Base-by-base conservation (phyloP, 768 basidiomycete genomes). In the Mycena albidolilacea region DNA sequence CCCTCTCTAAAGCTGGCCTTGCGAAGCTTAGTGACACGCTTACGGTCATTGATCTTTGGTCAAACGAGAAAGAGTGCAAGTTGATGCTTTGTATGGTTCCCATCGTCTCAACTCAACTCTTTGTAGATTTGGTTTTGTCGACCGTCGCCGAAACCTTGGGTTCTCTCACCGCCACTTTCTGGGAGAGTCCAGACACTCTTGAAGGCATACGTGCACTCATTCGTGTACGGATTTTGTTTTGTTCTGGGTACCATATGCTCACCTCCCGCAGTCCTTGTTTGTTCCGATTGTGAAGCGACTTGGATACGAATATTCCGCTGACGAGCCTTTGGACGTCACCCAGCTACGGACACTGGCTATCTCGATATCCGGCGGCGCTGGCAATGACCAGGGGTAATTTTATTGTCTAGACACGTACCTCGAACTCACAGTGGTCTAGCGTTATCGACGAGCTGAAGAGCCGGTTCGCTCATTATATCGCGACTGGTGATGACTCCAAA, bases 1-100 rank as follows among this genome's bases (percentile, higher is more conserved):
- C 92, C 0, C 88, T 98, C 39, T 89, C 95, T 61, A 90, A 92
- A 78, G 93, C 96, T 21, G 97, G 97, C 4, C 89, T 94, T 77
- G 85, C 91, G 60, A 87, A 91, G 70, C 87, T 95, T 43, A 95
- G 95, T 77, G 92, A 91, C 72, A 90, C 92, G 1, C 86, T 99
- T 76, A 90, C 89, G 30, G 85, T 98, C 57, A 85, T 96, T 57
- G 85, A 92, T 62, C 86, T 88, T 57, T 84, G 75, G 68, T 59
- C 87, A 75, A 83, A 87, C 57, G 97, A 98, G 84, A 88, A 88
- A 73, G 95, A 97, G 81, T 91, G 94, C 92, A 74, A 79, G 91
- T 84, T 12, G 58, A 64, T 62, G 39, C 64, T 54, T 35, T 44
- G 14, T 55, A n/a, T 62, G 19, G 14, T 60, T 5, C 15, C 15